phyloP scores from a whole-genome alignment of 768 basidiomycete genomes.

The Rhodosporidiobolus odoratus region DNA sequence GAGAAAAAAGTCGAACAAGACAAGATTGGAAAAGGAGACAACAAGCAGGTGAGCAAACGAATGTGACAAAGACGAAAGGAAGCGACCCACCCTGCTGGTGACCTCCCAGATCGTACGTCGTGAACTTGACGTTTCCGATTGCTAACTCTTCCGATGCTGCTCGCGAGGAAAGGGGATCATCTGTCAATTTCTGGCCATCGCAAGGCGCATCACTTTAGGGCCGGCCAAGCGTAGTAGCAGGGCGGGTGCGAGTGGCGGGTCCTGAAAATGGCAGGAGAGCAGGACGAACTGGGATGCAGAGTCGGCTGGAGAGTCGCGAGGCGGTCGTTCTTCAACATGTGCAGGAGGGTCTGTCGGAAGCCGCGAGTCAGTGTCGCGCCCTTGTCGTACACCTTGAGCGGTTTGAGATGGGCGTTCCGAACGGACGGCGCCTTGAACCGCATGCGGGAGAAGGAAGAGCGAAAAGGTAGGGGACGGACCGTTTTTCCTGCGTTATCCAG shows the following conservation, averaged over 20 bases:
- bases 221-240: no score
- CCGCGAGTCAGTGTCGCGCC: no score
- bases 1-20: not conserved
- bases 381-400: not conserved
- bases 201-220: no score
- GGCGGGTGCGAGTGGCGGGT: no score
- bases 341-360: slow-evolving; percentile 73
- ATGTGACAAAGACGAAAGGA: no score
- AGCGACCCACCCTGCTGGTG: slow-evolving; percentile 92
- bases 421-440: not conserved
- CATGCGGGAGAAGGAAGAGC: not conserved
- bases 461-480: slow-evolving; percentile 52
- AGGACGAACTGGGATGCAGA: slow-evolving; percentile 83
- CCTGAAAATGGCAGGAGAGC: not conserved
- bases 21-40: not conserved
- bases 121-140: slow-evolving; percentile 98
- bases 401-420: not conserved
- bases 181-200: no score
- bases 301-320: slow-evolving; percentile 96
- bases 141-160: slow-evolving; percentile 98
- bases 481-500: slow-evolving; percentile 99
- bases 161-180: slow-evolving; percentile 18
- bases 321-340: slow-evolving; percentile 99
- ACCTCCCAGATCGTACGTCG: slow-evolving; percentile 95
- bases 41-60: slow-evolving; percentile 29